Percentiles rank a stretch among this genome's conserved stretches.
Conservation (phyloP, 306 rosid genomes). For the Vicia villosa region DNA sequence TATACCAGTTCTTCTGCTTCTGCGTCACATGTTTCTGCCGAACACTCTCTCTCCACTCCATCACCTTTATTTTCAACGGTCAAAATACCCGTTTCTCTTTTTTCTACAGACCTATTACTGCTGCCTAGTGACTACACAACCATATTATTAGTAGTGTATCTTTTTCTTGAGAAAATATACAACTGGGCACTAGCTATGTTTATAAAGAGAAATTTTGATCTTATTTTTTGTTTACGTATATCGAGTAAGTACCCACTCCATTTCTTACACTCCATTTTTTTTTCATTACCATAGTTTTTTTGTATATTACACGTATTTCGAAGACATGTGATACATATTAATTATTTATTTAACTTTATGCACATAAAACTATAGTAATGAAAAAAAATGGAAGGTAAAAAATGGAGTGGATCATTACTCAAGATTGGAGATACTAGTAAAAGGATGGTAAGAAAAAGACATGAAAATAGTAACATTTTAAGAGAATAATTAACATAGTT, state of each 20-base stretch:
- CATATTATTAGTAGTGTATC: background rate
- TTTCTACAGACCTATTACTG: background rate
- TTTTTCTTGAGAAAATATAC: background rate
- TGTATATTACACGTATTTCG: too few relatives aligned
- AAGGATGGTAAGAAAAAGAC: background rate
- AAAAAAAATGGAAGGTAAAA: too few relatives aligned
- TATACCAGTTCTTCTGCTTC: constrained; percentile 8
- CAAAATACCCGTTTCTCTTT: background rate
- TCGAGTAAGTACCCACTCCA: too few relatives aligned
- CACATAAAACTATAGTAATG: too few relatives aligned
- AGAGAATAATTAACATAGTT: too few relatives aligned
- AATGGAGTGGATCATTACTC: too few relatives aligned
- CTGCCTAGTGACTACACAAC: background rate
- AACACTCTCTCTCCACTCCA: background rate
- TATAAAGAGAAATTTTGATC: background rate
- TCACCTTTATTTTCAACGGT: background rate
- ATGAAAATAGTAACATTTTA: background rate
- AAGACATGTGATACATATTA: too few relatives aligned
- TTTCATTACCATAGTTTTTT: too few relatives aligned
- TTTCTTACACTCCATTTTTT: too few relatives aligned
- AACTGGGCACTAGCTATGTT: background rate
- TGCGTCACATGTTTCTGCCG: background rate
- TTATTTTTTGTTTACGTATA: background rate
- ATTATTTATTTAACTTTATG: too few relatives aligned
- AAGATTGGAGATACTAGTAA: background rate